Evolutionary conservation across 2,329 filamentous ascomycete genomes (phyloP), one percentile per base, ranked within the genome.

Genomic region (Penicillium sp.): DNA sequence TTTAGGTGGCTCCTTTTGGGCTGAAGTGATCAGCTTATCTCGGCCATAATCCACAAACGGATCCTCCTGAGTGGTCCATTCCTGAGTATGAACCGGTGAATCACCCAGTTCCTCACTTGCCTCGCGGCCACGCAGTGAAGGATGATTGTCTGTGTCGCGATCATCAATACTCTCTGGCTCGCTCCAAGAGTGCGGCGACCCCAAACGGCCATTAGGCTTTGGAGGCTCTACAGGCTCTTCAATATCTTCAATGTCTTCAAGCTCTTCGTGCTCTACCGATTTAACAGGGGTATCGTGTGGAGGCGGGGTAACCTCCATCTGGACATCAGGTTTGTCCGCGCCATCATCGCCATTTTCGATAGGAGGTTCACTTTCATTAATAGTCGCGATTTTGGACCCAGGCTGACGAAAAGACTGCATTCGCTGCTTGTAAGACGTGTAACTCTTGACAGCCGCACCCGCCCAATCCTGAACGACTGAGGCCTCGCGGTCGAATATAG

Each of bases 401-500:
- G 46, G 52, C 5, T 16, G 45, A 6, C 30, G 52, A n/a, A 49
- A 49, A 40, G 45, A 49, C 20, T 45, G 33, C 28, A 24, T 48
- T 23, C 28, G 42, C 16, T 30, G 33, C n/a, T 33, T 18, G 26
- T 14, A 21, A 16, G 35, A 55, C 16, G 30, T 26, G 14, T 21
- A 47, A 30, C 55, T 67, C 62, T 23, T 58, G 63, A 9, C 63
- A 2, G 63, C 63, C 2, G 67, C 65, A 14, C 63, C 64, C 9
- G 66, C 65, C 68, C 71, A 74, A 48, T 74, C 72, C 43, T 69
- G 69, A 2, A 63, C 59, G 5, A 74, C 70, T 2, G 73, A 74
- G 5, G 66, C 62, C 47, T 68, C 72, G 24, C 71, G 65, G 14
- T 63, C 56, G 18, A 48, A 55, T 4, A 65, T 63, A 0, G 62